Percentiles rank a stretch among this genome's conserved stretches.
These are phyloP conservation scores for Litsea cubeba DNA, from an alignment of 164 flowering plant species.

Conservation along the genomic window DNA sequence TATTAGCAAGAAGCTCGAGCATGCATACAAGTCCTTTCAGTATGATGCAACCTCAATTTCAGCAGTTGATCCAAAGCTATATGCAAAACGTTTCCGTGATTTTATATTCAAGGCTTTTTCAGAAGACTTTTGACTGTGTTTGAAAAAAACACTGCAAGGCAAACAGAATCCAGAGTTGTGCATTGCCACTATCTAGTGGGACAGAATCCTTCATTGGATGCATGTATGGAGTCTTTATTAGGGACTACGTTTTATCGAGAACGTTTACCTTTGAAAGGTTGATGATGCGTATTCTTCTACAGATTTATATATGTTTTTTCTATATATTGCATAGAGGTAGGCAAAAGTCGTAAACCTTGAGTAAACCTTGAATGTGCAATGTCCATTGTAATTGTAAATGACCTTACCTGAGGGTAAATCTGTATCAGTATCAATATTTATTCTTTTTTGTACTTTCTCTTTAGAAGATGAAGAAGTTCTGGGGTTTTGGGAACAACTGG, in stretches of 20 bases:
- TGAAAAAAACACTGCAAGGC: not conserved
- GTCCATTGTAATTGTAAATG: slow-evolving; percentile 23
- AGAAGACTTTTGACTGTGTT: slow-evolving; percentile 39
- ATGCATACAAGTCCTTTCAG: slow-evolving; percentile 77
- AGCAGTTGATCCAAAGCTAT: slow-evolving; percentile 76
- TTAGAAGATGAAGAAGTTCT: slow-evolving; percentile 15
- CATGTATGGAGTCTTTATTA: slow-evolving; percentile 4
- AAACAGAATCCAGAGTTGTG: not conserved
- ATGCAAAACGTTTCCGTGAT: slow-evolving; percentile 69
- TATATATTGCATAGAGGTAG: slow-evolving; percentile 8
- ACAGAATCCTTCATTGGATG: not conserved
- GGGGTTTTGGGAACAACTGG: slow-evolving; percentile 12
- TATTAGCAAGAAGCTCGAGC: slow-evolving; percentile 80
- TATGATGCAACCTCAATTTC: slow-evolving; percentile 76
- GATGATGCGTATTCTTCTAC: not conserved
- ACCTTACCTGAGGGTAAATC: slow-evolving; percentile 15
- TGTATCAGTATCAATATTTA: slow-evolving; percentile 10
- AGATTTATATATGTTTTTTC: slow-evolving; percentile 1
- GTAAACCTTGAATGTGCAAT: not conserved
- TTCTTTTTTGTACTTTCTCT: slow-evolving; percentile 16
- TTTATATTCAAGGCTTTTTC: slow-evolving; percentile 54
- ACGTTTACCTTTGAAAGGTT: not conserved
- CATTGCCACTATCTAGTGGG: slow-evolving; percentile 1
- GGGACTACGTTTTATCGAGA: too few relatives aligned
- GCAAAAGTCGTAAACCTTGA: not conserved